phyloP scores from a whole-genome alignment of 176 grass and related monocot species.

The Olyra latifolia region DNA sequence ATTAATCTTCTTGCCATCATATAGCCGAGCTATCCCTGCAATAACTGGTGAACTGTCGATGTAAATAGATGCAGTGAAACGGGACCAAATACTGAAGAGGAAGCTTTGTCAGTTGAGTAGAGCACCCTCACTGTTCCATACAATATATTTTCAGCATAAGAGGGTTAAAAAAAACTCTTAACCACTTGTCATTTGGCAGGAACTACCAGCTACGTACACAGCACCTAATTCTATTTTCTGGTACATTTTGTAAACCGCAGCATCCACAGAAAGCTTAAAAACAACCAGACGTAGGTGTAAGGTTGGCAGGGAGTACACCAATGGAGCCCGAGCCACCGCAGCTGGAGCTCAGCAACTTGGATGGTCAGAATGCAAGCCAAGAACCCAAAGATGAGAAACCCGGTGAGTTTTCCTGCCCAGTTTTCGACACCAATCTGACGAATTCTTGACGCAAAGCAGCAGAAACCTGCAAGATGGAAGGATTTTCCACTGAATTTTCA shows the following conservation, averaged over 20 bases:
- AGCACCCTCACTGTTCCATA: background rate
- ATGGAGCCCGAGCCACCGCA: slow-evolving; percentile 45
- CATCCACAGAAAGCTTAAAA: slow-evolving; percentile 13
- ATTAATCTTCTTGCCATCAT: background rate
- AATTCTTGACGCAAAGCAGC: background rate
- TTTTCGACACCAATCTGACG: background rate
- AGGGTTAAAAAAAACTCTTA: background rate
- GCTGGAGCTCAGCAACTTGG: slow-evolving; percentile 35
- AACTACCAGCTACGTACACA: slow-evolving; percentile 31
- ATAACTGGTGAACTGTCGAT: background rate
- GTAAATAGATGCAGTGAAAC: background rate
- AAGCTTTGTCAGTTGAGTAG: slow-evolving; percentile 14
- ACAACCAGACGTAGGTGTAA: slow-evolving; percentile 29
- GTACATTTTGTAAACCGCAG: background rate
- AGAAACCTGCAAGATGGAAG: background rate
- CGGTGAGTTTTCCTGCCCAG: background rate
- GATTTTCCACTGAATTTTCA: background rate
- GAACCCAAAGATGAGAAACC: slow-evolving; percentile 4
- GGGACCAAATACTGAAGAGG: slow-evolving; percentile 19
- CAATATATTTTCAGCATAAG: slow-evolving; percentile 17
- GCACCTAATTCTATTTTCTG: slow-evolving; percentile 25
- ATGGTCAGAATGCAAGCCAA: background rate
- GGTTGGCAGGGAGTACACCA: slow-evolving; percentile 28
- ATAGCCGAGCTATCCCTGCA: background rate
- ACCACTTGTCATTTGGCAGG: slow-evolving; percentile 17